These are phyloP conservation scores for Citrus australasica DNA, from an alignment of 345 rosid genomes.

Conservation along the genomic window DNA sequence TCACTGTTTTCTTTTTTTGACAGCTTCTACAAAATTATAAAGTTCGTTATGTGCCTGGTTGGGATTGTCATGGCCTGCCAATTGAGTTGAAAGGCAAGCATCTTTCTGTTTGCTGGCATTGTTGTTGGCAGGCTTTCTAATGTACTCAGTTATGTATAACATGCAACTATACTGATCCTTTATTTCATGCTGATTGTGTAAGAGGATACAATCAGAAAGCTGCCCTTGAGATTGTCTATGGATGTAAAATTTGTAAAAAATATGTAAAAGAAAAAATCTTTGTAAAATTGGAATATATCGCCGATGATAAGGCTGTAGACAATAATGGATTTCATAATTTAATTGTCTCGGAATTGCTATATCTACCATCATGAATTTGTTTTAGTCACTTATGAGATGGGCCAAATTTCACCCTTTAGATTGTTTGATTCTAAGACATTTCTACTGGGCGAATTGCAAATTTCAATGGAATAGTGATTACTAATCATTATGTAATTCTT, in stretches of 20 bases:
- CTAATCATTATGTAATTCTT: background rate
- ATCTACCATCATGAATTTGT: background rate
- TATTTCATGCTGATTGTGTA: background rate
- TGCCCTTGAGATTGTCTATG: background rate
- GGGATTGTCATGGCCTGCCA: conserved; percentile 99
- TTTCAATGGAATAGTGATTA: background rate
- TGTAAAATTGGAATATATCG: background rate
- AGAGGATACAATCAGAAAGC: background rate
- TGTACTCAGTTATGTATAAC: background rate
- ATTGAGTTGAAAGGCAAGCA: conserved; percentile 94
- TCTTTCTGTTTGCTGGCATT: conserved; percentile 7
- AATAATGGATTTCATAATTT: background rate
- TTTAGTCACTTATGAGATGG: background rate
- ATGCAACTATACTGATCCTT: background rate
- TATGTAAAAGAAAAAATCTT: background rate
- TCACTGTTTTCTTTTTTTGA: conserved; percentile 17
- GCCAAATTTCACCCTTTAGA: background rate
- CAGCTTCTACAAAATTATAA: conserved; percentile 89
- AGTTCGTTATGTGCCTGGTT: conserved; percentile 86
- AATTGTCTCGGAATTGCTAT: background rate
- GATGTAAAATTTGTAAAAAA: background rate
- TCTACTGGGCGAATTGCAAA: background rate
- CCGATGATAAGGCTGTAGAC: background rate
- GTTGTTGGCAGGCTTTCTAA: background rate
- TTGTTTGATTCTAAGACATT: background rate